These are phyloP conservation scores for Neofusicoccum parvum DNA, from an alignment of 2,329 filamentous ascomycete genomes.

Conservation along the genomic window DNA sequence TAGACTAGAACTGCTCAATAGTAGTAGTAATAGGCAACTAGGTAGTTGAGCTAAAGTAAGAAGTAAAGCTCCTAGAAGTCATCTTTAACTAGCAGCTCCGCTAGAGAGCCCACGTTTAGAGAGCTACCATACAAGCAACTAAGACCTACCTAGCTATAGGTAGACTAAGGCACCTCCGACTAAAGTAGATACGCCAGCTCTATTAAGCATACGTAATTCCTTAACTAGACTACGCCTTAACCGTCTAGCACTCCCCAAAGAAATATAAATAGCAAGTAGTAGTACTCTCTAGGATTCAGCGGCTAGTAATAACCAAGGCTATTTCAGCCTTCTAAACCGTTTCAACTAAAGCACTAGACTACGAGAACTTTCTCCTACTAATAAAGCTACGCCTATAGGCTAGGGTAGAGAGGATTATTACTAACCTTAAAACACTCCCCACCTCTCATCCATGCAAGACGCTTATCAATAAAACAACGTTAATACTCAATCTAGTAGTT, in stretches of 20 bases:
- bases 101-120: conserved; percentile 28
- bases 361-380: too few relatives aligned
- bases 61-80: conserved; percentile 31
- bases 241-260: conserved; percentile 29
- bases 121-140: conserved; percentile 25
- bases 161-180: conserved; percentile 28
- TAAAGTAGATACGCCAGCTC: conserved; percentile 28
- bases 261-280: conserved; percentile 21
- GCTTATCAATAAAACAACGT: too few relatives aligned
- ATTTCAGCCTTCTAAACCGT: background rate
- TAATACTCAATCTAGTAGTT: too few relatives aligned
- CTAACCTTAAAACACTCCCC: too few relatives aligned
- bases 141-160: conserved; percentile 24
- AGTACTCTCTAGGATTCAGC: background rate
- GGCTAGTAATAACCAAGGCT: background rate
- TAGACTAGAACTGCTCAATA: conserved; percentile 21
- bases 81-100: conserved; percentile 29
- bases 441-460: too few relatives aligned
- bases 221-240: conserved; percentile 30
- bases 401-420: too few relatives aligned
- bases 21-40: conserved; percentile 23
- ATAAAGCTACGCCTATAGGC: too few relatives aligned
- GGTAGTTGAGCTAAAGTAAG: conserved; percentile 24
- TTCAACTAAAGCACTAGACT: background rate
- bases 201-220: conserved; percentile 30